A percentile compares a stretch with the other conserved stretches of the same genome.
Conservation (phyloP, 2,329 filamentous ascomycete species). For the Alternaria ventricosa region DNA sequence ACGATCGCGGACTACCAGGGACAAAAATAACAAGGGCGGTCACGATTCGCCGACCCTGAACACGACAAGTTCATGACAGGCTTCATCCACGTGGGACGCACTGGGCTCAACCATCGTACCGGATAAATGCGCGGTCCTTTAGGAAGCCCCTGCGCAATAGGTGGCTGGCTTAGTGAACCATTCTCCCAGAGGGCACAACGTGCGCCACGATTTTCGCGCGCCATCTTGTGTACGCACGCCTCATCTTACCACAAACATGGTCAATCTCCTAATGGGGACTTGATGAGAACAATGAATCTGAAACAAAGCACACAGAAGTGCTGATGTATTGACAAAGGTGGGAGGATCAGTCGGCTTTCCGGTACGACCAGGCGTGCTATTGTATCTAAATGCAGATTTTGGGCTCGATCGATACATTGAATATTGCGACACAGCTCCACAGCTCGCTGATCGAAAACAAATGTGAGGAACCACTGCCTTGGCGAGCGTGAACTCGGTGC, state of each 20-base stretch:
- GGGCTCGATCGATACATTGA: not conserved
- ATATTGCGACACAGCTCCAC: not conserved
- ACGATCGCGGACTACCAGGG: conserved; percentile 19
- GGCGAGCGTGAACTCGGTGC: conserved; percentile 3
- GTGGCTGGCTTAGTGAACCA: conserved; percentile 14
- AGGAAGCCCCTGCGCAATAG: conserved; percentile 16
- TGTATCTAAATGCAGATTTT: not conserved
- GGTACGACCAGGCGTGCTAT: not conserved
- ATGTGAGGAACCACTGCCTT: conserved; percentile 9
- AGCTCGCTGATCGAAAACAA: not conserved
- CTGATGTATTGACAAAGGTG: not conserved
- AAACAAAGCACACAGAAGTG: not conserved
- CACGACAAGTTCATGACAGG: conserved; percentile 12
- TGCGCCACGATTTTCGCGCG: conserved; percentile 8
- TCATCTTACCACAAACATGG: not conserved
- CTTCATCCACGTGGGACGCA: conserved; percentile 35
- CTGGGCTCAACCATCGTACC: conserved; percentile 23
- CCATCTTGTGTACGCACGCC: not conserved
- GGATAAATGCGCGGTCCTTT: conserved; percentile 24
- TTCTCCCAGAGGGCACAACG: conserved; percentile 9
- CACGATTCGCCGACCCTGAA: conserved; percentile 5
- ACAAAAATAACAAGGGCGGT: conserved; percentile 23
- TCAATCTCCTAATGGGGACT: not conserved
- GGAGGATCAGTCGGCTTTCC: not conserved
- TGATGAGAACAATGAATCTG: not conserved